A percentile compares a stretch with the other conserved stretches of the same genome.
phyloP scores from a whole-genome alignment of 352 stramenopile genomes.

The Globisporangium abappressorium region DNA sequence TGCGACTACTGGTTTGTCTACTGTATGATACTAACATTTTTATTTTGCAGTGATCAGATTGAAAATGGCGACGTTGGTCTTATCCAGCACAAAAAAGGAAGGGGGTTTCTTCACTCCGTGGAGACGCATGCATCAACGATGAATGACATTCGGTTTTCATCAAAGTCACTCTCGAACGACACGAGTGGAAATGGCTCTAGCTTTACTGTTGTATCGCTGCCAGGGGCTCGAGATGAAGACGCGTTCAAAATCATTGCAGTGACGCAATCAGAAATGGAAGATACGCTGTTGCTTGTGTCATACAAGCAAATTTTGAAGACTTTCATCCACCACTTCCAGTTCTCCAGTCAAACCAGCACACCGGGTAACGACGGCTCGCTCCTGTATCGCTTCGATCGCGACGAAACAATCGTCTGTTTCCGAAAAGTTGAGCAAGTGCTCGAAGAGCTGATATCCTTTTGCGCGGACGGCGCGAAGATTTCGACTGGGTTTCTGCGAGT shows the following conservation, averaged over 20 bases:
- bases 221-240: slow-evolving; percentile 60
- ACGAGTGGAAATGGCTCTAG: slow-evolving; percentile 21
- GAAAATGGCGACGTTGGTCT: slow-evolving; percentile 51
- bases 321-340: slow-evolving; percentile 42
- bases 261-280: slow-evolving; percentile 39
- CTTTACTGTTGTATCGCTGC: slow-evolving; percentile 46
- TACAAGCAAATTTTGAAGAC: slow-evolving; percentile 41
- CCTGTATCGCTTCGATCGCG: slow-evolving; percentile 25
- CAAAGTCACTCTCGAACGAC: slow-evolving; percentile 40
- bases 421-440: slow-evolving; percentile 39
- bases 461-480: slow-evolving; percentile 23
- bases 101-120: slow-evolving; percentile 62
- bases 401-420: slow-evolving; percentile 36
- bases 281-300: slow-evolving; percentile 61
- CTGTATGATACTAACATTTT: neutral
- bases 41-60: slow-evolving; percentile 33
- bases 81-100: slow-evolving; percentile 48
- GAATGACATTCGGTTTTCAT: slow-evolving; percentile 61
- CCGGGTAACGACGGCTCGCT: slow-evolving; percentile 14
- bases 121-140: slow-evolving; percentile 63
- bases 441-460: slow-evolving; percentile 49
- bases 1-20: neutral
- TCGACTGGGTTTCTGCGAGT: slow-evolving; percentile 27
- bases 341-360: slow-evolving; percentile 1
- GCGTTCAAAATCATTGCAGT: slow-evolving; percentile 63